phyloP scores from a whole-genome alignment of 2,329 filamentous ascomycete genomes.

The Stagonosporopsis vannaccii region DNA sequence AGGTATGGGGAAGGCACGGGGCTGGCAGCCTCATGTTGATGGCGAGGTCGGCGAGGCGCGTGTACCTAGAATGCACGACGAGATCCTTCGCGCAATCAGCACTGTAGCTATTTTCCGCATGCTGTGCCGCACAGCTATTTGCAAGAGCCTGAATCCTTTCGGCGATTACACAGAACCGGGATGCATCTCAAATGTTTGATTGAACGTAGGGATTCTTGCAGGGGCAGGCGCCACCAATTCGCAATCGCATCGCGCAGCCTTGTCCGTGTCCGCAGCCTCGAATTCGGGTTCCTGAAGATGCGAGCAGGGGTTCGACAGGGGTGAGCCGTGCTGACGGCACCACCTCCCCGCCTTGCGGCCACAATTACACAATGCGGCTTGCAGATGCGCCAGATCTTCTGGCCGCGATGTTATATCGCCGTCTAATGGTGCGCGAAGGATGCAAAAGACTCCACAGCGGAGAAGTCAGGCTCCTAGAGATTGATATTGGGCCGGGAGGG shows the following conservation, averaged over 20 bases:
- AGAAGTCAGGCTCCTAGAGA: background rate
- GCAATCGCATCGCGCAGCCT: constrained; percentile 5
- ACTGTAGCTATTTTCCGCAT: constrained; percentile 14
- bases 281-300: constrained; percentile 15
- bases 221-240: background rate
- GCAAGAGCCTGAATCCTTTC: constrained; percentile 1
- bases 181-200: constrained; percentile 8
- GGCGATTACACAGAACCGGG: constrained; percentile 11
- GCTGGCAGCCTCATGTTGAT: constrained; percentile 6
- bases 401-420: constrained; percentile 5
- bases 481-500: background rate
- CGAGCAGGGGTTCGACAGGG: constrained; percentile 15
- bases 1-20: constrained; percentile 7
- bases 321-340: constrained; percentile 5
- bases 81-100: constrained; percentile 11
- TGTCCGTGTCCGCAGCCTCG: constrained; percentile 17
- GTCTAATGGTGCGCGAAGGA: constrained; percentile 5
- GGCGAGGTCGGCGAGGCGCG: constrained; percentile 13
- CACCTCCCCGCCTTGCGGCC: background rate
- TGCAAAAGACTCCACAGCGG: constrained; percentile 12
- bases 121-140: background rate
- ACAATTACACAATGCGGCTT: background rate
- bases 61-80: constrained; percentile 5
- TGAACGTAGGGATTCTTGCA: background rate
- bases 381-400: background rate